Evolutionary conservation across 768 basidiomycete genomes (phyloP), one percentile per base, ranked within the genome.

Genomic region (Tubosaeta sp.): DNA sequence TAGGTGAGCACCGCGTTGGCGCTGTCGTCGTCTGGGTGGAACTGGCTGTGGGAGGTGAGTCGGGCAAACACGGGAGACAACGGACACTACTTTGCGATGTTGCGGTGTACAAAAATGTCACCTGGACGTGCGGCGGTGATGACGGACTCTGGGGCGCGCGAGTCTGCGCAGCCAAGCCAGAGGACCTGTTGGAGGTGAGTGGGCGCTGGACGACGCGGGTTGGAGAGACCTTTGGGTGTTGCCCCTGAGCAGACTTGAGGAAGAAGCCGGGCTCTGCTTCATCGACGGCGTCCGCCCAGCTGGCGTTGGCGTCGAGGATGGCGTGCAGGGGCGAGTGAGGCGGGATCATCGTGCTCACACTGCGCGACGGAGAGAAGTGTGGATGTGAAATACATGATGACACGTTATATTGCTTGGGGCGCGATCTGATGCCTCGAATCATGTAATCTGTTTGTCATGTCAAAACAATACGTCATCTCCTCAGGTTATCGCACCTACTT

Each of bases 151-250:
- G 92, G 91, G 1, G 93, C 91, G 56, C 93, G 78, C 14, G 91
- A 94, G 71, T 95, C 93, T 25, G 90, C 78, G 65, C 88, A 91
- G 47, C 88, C 86, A 64, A 91, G 82, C 87, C 87, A 91, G 60
- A 89, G 81, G 10, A 86, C 74, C 88, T 89, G 29, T 1, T 1
- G 12, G 6, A 6, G 12, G 39, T 33, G 16, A 31, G 27, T 16
- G 19, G 48, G 3, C 1, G 19, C 11, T 12, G 43, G 25, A 65
- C 74, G 27, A 5, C 6, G 16, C 9, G 39, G 29, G 31, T 1
- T 6, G 17, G 11, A 27, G 9, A 25, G 53, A 82, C 87, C 74
- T 88, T 82, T 8, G 86, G 84, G 3, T 67, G 53, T 63, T 94
- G 92, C 12, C 84, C 86, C 62, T 82, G 72, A 0, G 84, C 80